phyloP scores from a whole-genome alignment of 352 stramenopile genomes.

The Phytophthora cryptogea region DNA sequence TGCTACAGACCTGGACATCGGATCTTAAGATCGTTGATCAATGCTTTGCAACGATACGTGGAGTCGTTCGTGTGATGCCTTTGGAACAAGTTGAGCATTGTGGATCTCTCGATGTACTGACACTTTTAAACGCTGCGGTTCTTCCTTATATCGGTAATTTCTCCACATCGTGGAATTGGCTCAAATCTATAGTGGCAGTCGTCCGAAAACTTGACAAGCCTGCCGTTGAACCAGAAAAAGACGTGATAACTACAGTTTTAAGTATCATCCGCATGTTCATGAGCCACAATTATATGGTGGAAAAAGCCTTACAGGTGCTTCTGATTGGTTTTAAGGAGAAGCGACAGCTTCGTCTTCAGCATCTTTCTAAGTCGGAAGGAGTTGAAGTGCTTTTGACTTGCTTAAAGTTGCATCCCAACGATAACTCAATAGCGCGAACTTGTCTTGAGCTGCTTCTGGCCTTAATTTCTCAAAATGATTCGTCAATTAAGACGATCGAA shows the following conservation, averaged over 20 bases:
- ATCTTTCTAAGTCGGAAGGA: slow-evolving; percentile 23
- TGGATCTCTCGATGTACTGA: slow-evolving; percentile 10
- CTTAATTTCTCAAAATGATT: slow-evolving; percentile 3
- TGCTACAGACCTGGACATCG: slow-evolving; percentile 26
- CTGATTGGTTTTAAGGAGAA: slow-evolving; percentile 18
- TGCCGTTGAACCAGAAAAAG: slow-evolving; percentile 10
- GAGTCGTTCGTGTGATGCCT: slow-evolving; percentile 3
- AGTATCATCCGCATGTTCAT: slow-evolving; percentile 27
- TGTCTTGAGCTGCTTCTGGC: slow-evolving; percentile 17
- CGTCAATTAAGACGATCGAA: slow-evolving; percentile 8
- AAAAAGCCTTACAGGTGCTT: slow-evolving; percentile 15
- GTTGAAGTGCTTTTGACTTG: slow-evolving; percentile 23
- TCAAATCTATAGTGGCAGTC: slow-evolving; percentile 20
- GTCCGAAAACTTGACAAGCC: slow-evolving; percentile 16
- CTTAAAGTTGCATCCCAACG: slow-evolving; percentile 26
- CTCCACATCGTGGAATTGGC: slow-evolving; percentile 26
- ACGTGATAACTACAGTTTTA: slow-evolving; percentile 6
- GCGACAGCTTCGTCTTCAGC: slow-evolving; percentile 10
- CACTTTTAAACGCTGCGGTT: slow-evolving; percentile 15
- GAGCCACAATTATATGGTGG: slow-evolving; percentile 32
- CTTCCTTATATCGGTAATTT: slow-evolving; percentile 13
- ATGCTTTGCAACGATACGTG: slow-evolving; percentile 7
- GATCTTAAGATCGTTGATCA: slow-evolving; percentile 27
- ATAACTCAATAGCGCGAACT: slow-evolving; percentile 16
- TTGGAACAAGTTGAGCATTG: background rate